Conservation (phyloP, 2,329 filamentous ascomycete species). For the Nemania sp. region DNA sequence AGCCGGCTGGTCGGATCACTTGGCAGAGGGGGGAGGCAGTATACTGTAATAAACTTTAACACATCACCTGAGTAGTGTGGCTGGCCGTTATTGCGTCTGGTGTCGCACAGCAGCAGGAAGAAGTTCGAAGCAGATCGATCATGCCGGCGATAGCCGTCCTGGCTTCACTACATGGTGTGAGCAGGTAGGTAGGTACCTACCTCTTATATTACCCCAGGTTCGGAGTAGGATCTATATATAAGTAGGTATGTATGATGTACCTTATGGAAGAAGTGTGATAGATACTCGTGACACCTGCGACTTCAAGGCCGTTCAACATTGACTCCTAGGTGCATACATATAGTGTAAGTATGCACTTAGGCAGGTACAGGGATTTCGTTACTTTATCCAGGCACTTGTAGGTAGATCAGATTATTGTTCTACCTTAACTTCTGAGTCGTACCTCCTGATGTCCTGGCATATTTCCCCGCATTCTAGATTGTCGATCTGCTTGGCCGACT, state of each 20-base stretch:
- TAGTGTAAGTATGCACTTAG: no score
- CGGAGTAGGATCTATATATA: no score
- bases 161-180: background rate
- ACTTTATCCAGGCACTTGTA: background rate
- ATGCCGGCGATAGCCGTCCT: conserved; percentile 8
- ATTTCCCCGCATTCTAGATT: conserved; percentile 20
- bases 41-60: background rate
- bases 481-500: conserved; percentile 9
- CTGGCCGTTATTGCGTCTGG: background rate
- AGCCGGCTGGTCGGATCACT: conserved; percentile 18
- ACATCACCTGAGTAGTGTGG: background rate
- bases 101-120: conserved; percentile 9
- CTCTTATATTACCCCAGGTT: background rate
- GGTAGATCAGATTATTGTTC: background rate
- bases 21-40: background rate
- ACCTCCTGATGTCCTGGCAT: conserved; percentile 7
- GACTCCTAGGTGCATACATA: no score
- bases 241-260: background rate
- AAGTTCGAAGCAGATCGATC: background rate
- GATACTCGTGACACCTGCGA: no score
- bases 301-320: background rate
- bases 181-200: background rate
- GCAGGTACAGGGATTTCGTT: no score
- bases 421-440: no score
- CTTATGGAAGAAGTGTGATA: background rate